Base-by-base conservation (phyloP, 257 asterid species). In the Solanum pinnatisectum region DNA sequence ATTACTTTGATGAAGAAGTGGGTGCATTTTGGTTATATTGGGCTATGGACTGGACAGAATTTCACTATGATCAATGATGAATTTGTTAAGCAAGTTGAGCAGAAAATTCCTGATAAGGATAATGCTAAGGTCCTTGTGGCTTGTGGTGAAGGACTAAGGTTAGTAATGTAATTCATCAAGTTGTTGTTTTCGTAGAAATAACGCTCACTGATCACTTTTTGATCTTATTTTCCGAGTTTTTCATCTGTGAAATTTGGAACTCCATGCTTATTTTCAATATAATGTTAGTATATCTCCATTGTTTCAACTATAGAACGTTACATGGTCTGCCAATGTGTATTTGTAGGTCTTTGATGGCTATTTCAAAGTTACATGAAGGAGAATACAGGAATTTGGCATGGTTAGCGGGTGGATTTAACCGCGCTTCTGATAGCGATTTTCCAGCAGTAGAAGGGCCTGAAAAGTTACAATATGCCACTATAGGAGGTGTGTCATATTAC, bases 11-110 rank as follows among this genome's bases (percentile, higher is more conserved):
- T 95, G 89, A 96, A 96, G 91, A 96, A 96, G 15, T 96, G 99
- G 99, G 99, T 95, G 14, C 99, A 96, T 92, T 94, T 95, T 81
- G 99, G 98, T 3, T 96, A 96, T 85, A 95, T 95, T 88, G 98
- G 99, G 67, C 89, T 92, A n/a, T 95, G 98, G 99, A 95, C 98
- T 18, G 98, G 99, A 6, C 99, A 95, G 89, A 89, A 92, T 32
- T 94, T 95, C 63, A 96, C 98, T 1, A 93, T 92, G 97, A 93
- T 95, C 1, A 96, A 96, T 88, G 92, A 94, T 10, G 88, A 83
- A 1, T 96, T 95, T 89, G 40, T 94, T 49, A 60, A 90, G 25
- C 94, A 93, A 82, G 98, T 96, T 84, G 96, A 90, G n/a, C 72
- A 68, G 14, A 42, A 81, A 84, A 91, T 93, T 65, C 98, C 98